These are phyloP conservation scores for Agroathelia rolfsii DNA, from an alignment of 1,284 basidiomycete species.

Conservation along the genomic window DNA sequence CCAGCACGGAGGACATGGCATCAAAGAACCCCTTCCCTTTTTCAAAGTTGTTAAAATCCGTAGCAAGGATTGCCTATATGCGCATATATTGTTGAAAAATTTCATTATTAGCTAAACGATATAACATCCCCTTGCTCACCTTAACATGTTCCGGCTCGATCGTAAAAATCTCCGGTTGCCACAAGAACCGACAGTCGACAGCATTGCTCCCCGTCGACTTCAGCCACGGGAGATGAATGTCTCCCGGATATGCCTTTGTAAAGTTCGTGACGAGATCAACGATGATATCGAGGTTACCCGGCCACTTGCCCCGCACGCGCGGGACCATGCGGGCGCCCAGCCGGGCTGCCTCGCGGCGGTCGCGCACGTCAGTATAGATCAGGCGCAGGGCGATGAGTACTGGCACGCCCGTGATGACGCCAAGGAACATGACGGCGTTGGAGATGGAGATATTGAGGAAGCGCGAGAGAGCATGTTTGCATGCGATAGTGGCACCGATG, in stretches of 20 bases:
- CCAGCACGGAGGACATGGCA: conserved; percentile 30
- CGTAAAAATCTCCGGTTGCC: conserved; percentile 26
- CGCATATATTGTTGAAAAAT: conserved; percentile 7
- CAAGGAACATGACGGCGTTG: conserved; percentile 11
- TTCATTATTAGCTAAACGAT: neutral
- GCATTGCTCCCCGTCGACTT: too few species aligned
- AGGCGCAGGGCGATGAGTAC: conserved; percentile 8
- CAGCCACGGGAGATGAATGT: too few species aligned
- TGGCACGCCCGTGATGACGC: conserved; percentile 8
- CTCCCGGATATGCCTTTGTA: too few species aligned
- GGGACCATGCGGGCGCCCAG: conserved; percentile 24
- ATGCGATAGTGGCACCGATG: conserved; percentile 1
- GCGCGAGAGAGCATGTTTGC: conserved; percentile 8
- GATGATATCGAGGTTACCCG: conserved; percentile 23
- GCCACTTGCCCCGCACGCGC: conserved; percentile 18
- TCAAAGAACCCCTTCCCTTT: conserved; percentile 28
- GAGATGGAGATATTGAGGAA: conserved; percentile 10
- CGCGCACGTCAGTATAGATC: conserved; percentile 14
- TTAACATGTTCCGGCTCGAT: conserved; percentile 33
- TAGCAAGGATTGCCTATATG: conserved; percentile 20
- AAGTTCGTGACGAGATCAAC: conserved; percentile 17
- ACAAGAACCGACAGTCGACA: conserved; percentile 19
- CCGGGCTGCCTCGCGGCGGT: conserved; percentile 19
- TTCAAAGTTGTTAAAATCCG: conserved; percentile 28
- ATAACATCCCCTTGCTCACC: too few species aligned